A percentile compares a stretch with the other conserved stretches of the same genome.
These are phyloP conservation scores for Oryza officinalis DNA, from an alignment of 176 grass and related monocot species.

Conservation along the genomic window DNA sequence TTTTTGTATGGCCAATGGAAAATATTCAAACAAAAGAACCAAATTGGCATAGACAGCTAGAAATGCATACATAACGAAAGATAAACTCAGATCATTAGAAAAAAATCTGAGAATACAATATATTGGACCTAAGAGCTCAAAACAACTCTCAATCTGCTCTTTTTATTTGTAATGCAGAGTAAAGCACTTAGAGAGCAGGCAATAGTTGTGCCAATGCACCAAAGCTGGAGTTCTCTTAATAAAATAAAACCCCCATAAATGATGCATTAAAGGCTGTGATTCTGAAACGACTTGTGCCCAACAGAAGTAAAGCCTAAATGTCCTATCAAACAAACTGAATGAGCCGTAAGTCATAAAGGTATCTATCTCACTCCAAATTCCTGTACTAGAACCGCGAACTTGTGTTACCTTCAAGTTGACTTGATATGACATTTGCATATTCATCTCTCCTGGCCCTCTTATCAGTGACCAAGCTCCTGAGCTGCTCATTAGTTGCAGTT, in stretches of 20 bases:
- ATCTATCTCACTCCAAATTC: not conserved
- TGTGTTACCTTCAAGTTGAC: conserved; percentile 49
- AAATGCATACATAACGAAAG: not conserved
- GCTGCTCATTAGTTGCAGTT: conserved; percentile 54
- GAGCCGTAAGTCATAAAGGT: not conserved
- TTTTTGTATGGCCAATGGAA: not conserved
- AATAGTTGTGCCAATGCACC: not conserved
- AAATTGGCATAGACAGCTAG: not conserved
- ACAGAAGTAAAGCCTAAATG: not conserved
- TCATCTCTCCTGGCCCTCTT: conserved; percentile 57
- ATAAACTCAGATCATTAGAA: not conserved
- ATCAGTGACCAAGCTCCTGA: conserved; percentile 52
- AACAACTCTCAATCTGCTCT: not conserved
- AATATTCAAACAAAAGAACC: not conserved
- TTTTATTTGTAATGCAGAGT: not conserved
- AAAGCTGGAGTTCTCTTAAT: not conserved
- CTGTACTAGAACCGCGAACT: not conserved
- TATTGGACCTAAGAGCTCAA: not conserved
- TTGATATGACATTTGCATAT: conserved; percentile 47
- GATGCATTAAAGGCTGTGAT: not conserved
- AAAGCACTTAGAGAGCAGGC: not conserved
- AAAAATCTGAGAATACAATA: not conserved
- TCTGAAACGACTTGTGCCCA: not conserved
- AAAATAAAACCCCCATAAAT: conserved; percentile 1
- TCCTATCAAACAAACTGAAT: not conserved